A percentile compares a stretch with the other conserved stretches of the same genome.
Evolutionary conservation across 129 eudicot genomes (phyloP).

Genomic region (Sambucus nigra): DNA sequence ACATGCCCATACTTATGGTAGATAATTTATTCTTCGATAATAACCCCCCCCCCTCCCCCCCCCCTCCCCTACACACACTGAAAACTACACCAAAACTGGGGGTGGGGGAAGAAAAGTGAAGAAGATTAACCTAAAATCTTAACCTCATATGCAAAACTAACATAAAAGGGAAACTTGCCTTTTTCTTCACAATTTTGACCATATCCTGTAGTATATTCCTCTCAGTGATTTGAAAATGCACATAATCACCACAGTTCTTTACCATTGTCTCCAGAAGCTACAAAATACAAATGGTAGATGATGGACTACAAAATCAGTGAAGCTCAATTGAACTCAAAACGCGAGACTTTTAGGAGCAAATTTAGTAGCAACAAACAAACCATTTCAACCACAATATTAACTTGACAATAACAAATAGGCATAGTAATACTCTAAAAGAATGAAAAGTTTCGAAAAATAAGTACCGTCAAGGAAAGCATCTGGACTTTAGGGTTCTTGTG

Average conservation of each 20-base stretch:
- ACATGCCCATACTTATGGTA: too few species aligned
- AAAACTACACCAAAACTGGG: too few species aligned
- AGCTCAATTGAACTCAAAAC: neutral
- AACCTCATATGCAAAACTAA: neutral
- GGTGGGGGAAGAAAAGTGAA: too few species aligned
- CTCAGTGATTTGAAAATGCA: slow-evolving; percentile 74
- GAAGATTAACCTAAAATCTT: too few species aligned
- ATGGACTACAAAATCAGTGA: neutral
- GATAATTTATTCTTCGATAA: too few species aligned
- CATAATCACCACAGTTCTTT: slow-evolving; percentile 82
- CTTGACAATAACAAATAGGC: neutral
- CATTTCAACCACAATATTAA: neutral
- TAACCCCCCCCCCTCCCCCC: too few species aligned
- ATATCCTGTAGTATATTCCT: slow-evolving; percentile 64
- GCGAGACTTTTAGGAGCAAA: neutral
- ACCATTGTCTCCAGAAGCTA: slow-evolving; percentile 94
- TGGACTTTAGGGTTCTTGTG: slow-evolving; percentile 92
- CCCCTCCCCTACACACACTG: too few species aligned
- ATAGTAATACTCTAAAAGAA: too few species aligned
- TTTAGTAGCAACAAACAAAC: neutral
- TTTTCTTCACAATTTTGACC: slow-evolving; percentile 83
- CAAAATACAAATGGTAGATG: neutral
- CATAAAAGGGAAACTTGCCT: slow-evolving; percentile 27
- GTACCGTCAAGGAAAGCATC: slow-evolving; percentile 82
- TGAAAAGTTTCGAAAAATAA: neutral